phyloP scores from a whole-genome alignment of 2,329 filamentous ascomycete genomes.

The Diatrype stigma region DNA sequence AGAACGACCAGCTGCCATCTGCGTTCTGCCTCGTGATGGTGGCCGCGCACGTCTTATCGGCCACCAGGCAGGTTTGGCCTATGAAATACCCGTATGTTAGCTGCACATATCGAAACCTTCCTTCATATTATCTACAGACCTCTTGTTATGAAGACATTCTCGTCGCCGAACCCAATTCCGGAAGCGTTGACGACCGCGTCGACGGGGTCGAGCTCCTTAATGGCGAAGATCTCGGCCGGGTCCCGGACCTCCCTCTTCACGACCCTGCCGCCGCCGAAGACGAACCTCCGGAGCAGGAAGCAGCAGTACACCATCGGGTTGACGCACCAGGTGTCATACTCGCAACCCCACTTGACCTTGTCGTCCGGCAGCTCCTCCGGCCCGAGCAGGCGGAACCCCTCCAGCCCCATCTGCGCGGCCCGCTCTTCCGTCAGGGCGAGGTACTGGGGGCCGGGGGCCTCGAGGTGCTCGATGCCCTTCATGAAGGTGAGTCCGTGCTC shows the following conservation, averaged over 20 bases:
- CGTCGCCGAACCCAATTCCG: slow-evolving; percentile 41
- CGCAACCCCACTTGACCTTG: slow-evolving; percentile 40
- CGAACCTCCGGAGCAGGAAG: slow-evolving; percentile 40
- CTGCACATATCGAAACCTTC: no score
- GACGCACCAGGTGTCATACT: slow-evolving; percentile 52
- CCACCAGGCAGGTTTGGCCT: slow-evolving; percentile 44
- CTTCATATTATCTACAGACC: no score
- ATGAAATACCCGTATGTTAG: background rate
- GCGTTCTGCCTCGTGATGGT: slow-evolving; percentile 56
- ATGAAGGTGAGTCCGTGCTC: slow-evolving; percentile 45
- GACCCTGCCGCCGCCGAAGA: slow-evolving; percentile 31
- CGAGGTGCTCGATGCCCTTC: slow-evolving; percentile 49
- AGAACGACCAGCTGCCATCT: slow-evolving; percentile 61
- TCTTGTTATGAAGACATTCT: slow-evolving; percentile 38
- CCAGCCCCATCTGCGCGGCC: slow-evolving; percentile 29
- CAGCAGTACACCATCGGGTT: slow-evolving; percentile 52
- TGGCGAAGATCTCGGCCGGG: slow-evolving; percentile 34
- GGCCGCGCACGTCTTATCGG: slow-evolving; percentile 26
- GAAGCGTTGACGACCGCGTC: slow-evolving; percentile 41
- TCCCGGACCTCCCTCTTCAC: slow-evolving; percentile 32
- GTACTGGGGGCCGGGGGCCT: slow-evolving; percentile 40
- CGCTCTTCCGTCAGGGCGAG: slow-evolving; percentile 26
- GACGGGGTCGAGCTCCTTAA: slow-evolving; percentile 22
- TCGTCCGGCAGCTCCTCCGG: slow-evolving; percentile 36
- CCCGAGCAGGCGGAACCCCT: slow-evolving; percentile 34